These are phyloP conservation scores for Prunus davidiana DNA, from an alignment of 306 rosid genomes.

Conservation along the genomic window DNA sequence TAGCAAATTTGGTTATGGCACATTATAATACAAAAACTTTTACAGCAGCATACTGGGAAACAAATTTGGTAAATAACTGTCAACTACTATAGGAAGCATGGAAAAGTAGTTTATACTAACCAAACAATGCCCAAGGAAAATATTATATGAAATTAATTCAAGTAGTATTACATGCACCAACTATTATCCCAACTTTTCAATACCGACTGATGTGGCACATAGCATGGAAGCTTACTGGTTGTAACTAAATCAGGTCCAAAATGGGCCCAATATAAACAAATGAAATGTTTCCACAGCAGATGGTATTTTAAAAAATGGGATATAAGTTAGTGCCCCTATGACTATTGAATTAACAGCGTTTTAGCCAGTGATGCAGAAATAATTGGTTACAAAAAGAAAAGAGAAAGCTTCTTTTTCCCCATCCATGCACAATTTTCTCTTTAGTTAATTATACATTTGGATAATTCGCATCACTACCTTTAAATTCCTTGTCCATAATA, in stretches of 20 bases:
- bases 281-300: too few species aligned
- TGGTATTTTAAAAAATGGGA: too few species aligned
- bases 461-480: too few species aligned
- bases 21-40: constrained; percentile 2
- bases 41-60: background rate
- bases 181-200: background rate
- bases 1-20: background rate
- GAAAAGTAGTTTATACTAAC: background rate
- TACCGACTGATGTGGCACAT: too few species aligned
- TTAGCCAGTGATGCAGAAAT: background rate
- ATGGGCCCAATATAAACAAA: too few species aligned
- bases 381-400: background rate
- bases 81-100: background rate
- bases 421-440: background rate
- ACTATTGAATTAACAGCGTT: background rate
- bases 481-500: background rate
- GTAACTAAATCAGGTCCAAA: too few species aligned
- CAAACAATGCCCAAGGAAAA: background rate
- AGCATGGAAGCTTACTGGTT: too few species aligned
- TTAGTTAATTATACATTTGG: too few species aligned
- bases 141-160: background rate
- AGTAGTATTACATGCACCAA: background rate
- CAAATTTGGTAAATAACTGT: background rate
- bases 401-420: background rate
- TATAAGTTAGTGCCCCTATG: too few species aligned